Evolutionary conservation across 2,329 filamentous ascomycete genomes (phyloP).

Genomic region (Huntiella moniliformis): DNA sequence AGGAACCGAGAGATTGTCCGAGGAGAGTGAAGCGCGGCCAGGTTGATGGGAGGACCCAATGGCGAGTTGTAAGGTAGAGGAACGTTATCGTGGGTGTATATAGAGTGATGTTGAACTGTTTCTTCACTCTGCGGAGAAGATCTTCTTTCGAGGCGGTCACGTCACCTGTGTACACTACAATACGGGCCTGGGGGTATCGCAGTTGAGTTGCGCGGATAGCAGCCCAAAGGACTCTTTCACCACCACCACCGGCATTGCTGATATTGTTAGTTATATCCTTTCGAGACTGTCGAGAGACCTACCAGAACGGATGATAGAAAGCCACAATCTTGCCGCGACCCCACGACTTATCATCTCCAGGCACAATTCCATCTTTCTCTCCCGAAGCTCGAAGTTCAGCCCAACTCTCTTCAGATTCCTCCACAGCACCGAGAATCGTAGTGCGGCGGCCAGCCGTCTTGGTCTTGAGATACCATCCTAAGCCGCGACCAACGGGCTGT

Average conservation of each 20-base stretch:
- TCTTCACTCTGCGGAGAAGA: conserved; percentile 62
- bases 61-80: conserved; percentile 73
- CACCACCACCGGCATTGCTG: conserved; percentile 88
- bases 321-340: conserved; percentile 56
- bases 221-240: conserved; percentile 90
- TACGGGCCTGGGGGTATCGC: conserved; percentile 73
- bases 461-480: conserved; percentile 43
- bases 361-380: not conserved
- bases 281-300: conserved; percentile 16
- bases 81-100: conserved; percentile 70
- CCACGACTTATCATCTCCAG: conserved; percentile 36
- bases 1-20: conserved; percentile 79
- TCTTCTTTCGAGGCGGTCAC: conserved; percentile 66
- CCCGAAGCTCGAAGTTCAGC: conserved; percentile 36
- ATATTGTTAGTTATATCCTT: not conserved
- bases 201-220: conserved; percentile 81
- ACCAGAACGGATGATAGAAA: conserved; percentile 98
- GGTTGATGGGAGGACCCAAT: conserved; percentile 68
- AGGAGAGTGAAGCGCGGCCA: conserved; percentile 87
- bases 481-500: conserved; percentile 21
- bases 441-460: conserved; percentile 44
- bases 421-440: conserved; percentile 31
- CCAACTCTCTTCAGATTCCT: conserved; percentile 34
- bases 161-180: conserved; percentile 88
- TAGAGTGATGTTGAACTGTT: conserved; percentile 81